These are phyloP conservation scores for Chlamydomonas incerta DNA, from an alignment of 139 green algal genomes.

Conservation along the genomic window DNA sequence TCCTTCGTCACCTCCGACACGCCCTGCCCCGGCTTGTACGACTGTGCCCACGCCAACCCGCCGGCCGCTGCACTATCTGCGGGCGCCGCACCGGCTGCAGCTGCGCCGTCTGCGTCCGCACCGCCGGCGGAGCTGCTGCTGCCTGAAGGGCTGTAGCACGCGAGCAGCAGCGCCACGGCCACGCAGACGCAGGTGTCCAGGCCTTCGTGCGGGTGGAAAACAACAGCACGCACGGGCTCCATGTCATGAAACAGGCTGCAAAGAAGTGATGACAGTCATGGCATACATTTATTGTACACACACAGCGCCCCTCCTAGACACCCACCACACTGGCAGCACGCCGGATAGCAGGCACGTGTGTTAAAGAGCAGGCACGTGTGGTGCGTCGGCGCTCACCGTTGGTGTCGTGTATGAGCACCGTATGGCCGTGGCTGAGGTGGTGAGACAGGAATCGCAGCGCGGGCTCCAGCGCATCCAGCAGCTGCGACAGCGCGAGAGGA, in stretches of 20 bases:
- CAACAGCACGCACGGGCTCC: no score
- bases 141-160: conserved; percentile 53
- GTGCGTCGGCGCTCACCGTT: conserved; percentile 57
- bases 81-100: no score
- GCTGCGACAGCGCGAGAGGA: no score
- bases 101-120: no score
- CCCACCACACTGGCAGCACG: no score
- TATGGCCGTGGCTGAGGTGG: conserved; percentile 46
- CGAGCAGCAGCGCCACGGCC: conserved; percentile 70
- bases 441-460: conserved; percentile 62
- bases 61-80: no score
- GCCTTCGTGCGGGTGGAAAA: conserved; percentile 57
- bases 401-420: conserved; percentile 65
- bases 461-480: conserved; percentile 50
- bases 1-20: conserved; percentile 60
- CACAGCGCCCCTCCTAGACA: no score
- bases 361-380: no score
- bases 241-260: no score
- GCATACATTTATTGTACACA: no score
- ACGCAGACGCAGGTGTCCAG: conserved; percentile 70
- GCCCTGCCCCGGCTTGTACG: neutral
- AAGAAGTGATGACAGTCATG: no score
- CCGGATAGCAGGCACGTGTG: no score
- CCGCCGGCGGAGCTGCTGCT: neutral
- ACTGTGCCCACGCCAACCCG: neutral